Percentiles rank a stretch among this genome's conserved stretches.
phyloP scores from a whole-genome alignment of 1,284 basidiomycete species.

The Apiotrichum siamense region DNA sequence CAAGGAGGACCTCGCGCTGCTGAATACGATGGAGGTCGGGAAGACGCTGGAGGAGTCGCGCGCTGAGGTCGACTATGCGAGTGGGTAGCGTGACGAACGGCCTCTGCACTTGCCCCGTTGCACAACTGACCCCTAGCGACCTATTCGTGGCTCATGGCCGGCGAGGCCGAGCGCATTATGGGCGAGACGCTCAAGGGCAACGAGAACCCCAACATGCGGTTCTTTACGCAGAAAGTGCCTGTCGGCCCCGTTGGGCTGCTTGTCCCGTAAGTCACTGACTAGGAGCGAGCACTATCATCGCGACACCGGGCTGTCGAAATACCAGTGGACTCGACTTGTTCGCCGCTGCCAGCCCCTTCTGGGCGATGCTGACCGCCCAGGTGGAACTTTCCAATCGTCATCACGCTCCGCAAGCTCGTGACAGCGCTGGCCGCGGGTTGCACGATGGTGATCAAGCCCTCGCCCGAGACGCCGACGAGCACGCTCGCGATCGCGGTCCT shows the following conservation, averaged over 20 bases:
- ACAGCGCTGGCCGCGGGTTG: constrained; percentile 67
- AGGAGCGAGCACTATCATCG: too few relatives aligned
- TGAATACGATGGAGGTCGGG: constrained; percentile 61
- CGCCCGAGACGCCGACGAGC: constrained; percentile 82
- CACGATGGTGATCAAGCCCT: constrained; percentile 55
- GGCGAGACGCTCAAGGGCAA: constrained; percentile 55
- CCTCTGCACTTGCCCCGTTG: not conserved
- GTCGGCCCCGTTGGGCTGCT: constrained; percentile 54
- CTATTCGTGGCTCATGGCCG: constrained; percentile 41
- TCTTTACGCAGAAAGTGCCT: constrained; percentile 53
- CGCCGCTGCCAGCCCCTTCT: not conserved
- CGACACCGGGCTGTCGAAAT: too few relatives aligned
- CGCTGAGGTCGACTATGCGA: constrained; percentile 62
- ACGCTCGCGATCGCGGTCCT: constrained; percentile 56
- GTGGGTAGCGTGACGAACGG: not conserved
- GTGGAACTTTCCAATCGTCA: constrained; percentile 81
- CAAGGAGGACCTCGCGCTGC: constrained; percentile 23
- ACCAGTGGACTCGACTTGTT: too few relatives aligned
- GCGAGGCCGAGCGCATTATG: constrained; percentile 65
- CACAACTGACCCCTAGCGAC: constrained; percentile 5
- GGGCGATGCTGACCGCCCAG: not conserved
- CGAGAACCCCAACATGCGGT: constrained; percentile 16
- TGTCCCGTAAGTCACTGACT: constrained; percentile 26
- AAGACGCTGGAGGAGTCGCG: constrained; percentile 74
- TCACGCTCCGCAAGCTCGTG: constrained; percentile 65